Base-by-base conservation (phyloP, 768 basidiomycete species). In the Mycena vitilis region DNA sequence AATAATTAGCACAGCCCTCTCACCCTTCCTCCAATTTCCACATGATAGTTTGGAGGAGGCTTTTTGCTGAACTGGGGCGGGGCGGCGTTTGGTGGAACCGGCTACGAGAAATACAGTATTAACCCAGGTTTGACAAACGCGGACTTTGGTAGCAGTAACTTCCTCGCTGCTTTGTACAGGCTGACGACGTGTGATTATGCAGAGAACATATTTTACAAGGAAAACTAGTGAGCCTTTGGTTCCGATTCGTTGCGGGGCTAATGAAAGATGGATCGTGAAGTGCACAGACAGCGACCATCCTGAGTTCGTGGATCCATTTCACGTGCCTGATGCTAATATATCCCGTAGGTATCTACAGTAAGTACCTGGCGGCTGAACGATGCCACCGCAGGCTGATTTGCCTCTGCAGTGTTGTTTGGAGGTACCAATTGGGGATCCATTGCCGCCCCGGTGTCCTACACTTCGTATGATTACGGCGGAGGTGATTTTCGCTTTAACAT, bases 341-440 rank as follows among this genome's bases (percentile, higher is more conserved):
- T 2, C 68, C 69, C 30, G 51, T 72, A 82, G 86, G 81, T 69
- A 75, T 88, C 18, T 88, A 88, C 71, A 87, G 85, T 84, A 57
- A 34, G 81, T 64, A 18, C 25, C 20, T 56, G 11, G 9, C 13
- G 13, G 52, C n/a, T 34, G 0, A 25, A 25, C 11, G 37, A 15
- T 40, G 36, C 36, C 9, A 55, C 36, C 23, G 22, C 18, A 61
- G 45, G 52, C 70, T 47, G 49, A 60, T 23, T 3, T 20, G 22
- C 10, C 49, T 10, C 44, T 37, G 0, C 49, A 84, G 85, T 90
- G 89, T 74, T 86, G 11, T 87, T 85, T 73, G 89, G 89, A 4
- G 89, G 89, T 36, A 90, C 89, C 1, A 89, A 90, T 57, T 89
- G 87, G 87, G 89, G 88, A 0, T 82, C 86, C 54, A 87, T 87